Conservation (phyloP, 495 filamentous ascomycete species). For the Entonaema liquescens region DNA sequence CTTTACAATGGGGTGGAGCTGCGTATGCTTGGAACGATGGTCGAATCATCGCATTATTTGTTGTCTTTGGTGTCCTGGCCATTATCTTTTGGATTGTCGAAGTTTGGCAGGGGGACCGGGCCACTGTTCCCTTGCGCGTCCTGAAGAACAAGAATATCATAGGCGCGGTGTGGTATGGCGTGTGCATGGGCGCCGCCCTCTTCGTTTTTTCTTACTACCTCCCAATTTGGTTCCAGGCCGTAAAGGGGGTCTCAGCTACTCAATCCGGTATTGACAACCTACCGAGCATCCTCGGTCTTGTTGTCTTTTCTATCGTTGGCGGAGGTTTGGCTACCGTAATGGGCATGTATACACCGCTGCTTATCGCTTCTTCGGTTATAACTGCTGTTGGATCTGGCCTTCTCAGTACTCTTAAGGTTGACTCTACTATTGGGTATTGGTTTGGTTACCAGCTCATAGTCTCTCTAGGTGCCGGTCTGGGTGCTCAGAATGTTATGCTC, state of each 20-base stretch:
- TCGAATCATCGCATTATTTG: slow-evolving; percentile 74
- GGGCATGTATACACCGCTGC: slow-evolving; percentile 65
- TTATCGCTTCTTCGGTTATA: slow-evolving; percentile 56
- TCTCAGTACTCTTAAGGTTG: slow-evolving; percentile 67
- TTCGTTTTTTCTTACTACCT: slow-evolving; percentile 74
- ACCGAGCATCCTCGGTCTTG: slow-evolving; percentile 72
- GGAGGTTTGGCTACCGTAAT: slow-evolving; percentile 67
- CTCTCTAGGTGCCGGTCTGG: slow-evolving; percentile 69
- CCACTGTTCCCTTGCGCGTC: slow-evolving; percentile 20
- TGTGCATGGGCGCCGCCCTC: slow-evolving; percentile 45
- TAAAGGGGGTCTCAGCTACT: slow-evolving; percentile 73
- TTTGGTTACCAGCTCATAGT: slow-evolving; percentile 79
- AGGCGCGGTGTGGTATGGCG: slow-evolving; percentile 25
- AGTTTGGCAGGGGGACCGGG: slow-evolving; percentile 22
- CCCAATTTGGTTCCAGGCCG: slow-evolving; percentile 90
- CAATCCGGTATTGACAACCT: slow-evolving; percentile 81
- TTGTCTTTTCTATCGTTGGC: slow-evolving; percentile 67
- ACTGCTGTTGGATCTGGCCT: slow-evolving; percentile 75
- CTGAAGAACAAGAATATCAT: slow-evolving; percentile 29
- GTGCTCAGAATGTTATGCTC: slow-evolving; percentile 31
- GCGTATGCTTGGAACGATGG: slow-evolving; percentile 71
- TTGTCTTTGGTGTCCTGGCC: slow-evolving; percentile 72
- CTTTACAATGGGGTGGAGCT: slow-evolving; percentile 86
- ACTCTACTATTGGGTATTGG: slow-evolving; percentile 68
- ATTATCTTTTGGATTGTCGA: slow-evolving; percentile 31